Conservation (phyloP, 805 yeast species). For the Pichia paraexigua region DNA sequence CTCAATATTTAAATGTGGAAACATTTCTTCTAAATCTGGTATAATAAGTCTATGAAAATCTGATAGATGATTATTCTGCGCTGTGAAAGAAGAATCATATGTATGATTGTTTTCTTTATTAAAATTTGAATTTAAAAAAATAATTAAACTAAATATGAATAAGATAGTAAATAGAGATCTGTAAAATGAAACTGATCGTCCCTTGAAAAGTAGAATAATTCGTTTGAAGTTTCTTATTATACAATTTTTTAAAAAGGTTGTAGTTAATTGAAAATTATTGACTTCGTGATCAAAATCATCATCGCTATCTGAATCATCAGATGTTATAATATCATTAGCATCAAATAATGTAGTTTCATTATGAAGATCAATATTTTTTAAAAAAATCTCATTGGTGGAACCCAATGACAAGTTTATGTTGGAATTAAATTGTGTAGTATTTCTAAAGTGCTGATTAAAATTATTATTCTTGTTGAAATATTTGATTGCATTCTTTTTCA, state of each 20-base stretch:
- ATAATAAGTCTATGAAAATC: conserved; percentile 11
- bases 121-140: not conserved
- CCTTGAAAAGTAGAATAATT: not conserved
- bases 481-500: not conserved
- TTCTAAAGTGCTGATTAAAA: not conserved
- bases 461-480: not conserved
- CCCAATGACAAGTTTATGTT: not conserved
- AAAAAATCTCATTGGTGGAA: not conserved
- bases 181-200: not conserved
- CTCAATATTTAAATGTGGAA: not conserved
- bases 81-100: conserved; percentile 2
- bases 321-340: not conserved
- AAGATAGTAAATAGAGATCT: not conserved
- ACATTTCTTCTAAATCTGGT: conserved; percentile 8
- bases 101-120: not conserved
- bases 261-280: not conserved
- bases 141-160: not conserved
- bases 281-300: not conserved
- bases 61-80: not conserved
- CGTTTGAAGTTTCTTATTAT: not conserved
- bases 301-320: not conserved
- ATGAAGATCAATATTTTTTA: not conserved
- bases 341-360: not conserved
- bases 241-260: not conserved
- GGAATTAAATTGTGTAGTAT: not conserved